Base-by-base conservation (phyloP, 2,329 filamentous ascomycete genomes). In the Venturia carpophila region DNA sequence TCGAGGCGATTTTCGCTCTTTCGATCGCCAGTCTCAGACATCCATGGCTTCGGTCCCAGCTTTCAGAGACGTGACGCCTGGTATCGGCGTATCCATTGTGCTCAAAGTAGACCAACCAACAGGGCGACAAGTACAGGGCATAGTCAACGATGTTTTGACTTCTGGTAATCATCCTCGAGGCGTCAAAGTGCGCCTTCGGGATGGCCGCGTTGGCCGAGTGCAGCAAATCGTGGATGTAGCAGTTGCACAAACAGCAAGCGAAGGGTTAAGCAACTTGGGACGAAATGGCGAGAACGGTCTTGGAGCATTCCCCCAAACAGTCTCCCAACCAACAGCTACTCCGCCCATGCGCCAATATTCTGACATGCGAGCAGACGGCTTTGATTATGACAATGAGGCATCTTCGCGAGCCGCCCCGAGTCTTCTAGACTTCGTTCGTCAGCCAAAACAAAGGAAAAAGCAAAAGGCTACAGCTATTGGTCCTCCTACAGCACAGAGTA, bases 81-180 rank as follows among this genome's bases (percentile, higher is more conserved):
- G 88, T 43, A 83, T 86, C 4, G 68, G 72, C 4, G 90, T 92
- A 64, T 88, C 86, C 61, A 90, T 93, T 65, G 80, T 92, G 0
- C 80, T 92, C 41, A 93, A 93, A 71, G 80, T 83, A 67, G 89
- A 93, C 74, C 90, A 93, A 73, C 83, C 83, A 1, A 91, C 88
- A 0, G 90, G 89, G 7, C 82, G 83, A 58, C 86, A 90, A 70
- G 89, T 91, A 1, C 78, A 80, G 56, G 90, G 90, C 30, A 75
- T 80, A 5, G 84, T 93, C 1, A 80, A 82, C 63, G 84, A 91
- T 58, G 74, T 92, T 0, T 79, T 93, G 60, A 92, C 89, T 1
- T 79, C 83, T 1, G 88, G 88, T 34, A 84, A 92, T 69, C 90
- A 93, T 70, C 88, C 88, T 2, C 82, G 88, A 11, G 90, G 90